Percentiles rank a stretch among this genome's conserved stretches.
Evolutionary conservation across 106 monocot species (phyloP).

Genomic region (Allium fistulosum): DNA sequence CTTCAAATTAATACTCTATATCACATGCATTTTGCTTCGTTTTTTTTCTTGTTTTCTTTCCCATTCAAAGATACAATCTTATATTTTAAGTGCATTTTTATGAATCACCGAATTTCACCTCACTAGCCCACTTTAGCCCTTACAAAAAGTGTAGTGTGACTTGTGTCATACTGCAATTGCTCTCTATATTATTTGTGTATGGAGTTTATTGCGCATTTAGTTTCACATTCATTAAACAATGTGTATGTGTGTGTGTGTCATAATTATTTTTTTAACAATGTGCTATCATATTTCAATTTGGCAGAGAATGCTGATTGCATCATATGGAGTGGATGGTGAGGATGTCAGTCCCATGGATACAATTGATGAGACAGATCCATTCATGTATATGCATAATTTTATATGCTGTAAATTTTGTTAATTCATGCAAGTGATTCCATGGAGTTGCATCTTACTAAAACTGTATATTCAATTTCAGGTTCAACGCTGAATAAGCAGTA

Average conservation of each 20-base stretch:
- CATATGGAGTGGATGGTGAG: constrained; percentile 27
- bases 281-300: background rate
- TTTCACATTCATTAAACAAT: background rate
- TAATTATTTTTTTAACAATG: too few relatives aligned
- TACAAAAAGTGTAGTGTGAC: too few relatives aligned
- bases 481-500: too few relatives aligned
- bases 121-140: too few relatives aligned
- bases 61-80: background rate
- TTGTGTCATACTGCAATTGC: background rate
- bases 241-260: background rate
- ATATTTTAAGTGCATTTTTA: background rate
- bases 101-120: too few relatives aligned
- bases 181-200: background rate
- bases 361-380: constrained; percentile 20
- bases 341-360: constrained; percentile 15
- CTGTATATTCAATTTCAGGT: too few relatives aligned
- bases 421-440: too few relatives aligned
- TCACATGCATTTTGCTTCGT: background rate
- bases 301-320: constrained; percentile 54
- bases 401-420: too few relatives aligned
- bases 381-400: constrained; percentile 31
- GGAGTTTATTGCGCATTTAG: too few relatives aligned
- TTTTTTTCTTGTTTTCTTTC: background rate
- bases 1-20: background rate
- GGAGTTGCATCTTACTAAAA: too few relatives aligned